These are phyloP conservation scores for Millerozyma miso DNA, from an alignment of 805 yeast genomes.

Conservation along the genomic window DNA sequence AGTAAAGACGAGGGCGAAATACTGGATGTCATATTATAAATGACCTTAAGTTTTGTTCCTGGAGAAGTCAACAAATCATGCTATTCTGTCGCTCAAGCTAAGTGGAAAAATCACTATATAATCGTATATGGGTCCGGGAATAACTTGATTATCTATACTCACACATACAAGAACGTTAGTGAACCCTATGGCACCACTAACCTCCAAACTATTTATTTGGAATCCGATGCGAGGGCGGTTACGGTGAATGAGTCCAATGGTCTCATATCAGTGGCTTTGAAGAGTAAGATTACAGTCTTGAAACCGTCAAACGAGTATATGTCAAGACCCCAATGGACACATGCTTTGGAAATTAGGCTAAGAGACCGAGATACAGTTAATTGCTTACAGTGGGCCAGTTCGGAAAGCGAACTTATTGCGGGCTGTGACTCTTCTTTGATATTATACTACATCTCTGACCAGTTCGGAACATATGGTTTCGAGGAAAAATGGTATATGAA, in stretches of 20 bases:
- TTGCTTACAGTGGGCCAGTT: conserved; percentile 52
- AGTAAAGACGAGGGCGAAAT: too few relatives aligned
- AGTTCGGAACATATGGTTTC: conserved; percentile 38
- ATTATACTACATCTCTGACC: conserved; percentile 50
- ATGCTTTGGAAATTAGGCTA: conserved; percentile 16
- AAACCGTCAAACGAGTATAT: conserved; percentile 54
- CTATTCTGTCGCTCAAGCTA: conserved; percentile 52
- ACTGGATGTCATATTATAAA: conserved; percentile 12
- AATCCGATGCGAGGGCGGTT: conserved; percentile 61
- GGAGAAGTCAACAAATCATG: conserved; percentile 71
- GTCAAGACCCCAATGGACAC: conserved; percentile 44
- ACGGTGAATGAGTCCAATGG: conserved; percentile 64
- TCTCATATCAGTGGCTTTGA: conserved; percentile 48
- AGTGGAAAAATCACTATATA: conserved; percentile 64
- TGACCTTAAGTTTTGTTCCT: conserved; percentile 73
- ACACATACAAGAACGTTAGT: conserved; percentile 9
- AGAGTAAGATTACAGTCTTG: conserved; percentile 42
- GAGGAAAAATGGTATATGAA: conserved; percentile 41
- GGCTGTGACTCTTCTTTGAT: conserved; percentile 52
- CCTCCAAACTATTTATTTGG: conserved; percentile 74
- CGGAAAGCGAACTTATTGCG: conserved; percentile 51
- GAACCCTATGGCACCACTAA: conserved; percentile 2
- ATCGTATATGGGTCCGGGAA: conserved; percentile 84
- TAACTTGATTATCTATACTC: conserved; percentile 54
- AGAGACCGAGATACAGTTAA: conserved; percentile 19